Conservation (phyloP, 2,329 filamentous ascomycete species). For the Tolypocladium tundrense region DNA sequence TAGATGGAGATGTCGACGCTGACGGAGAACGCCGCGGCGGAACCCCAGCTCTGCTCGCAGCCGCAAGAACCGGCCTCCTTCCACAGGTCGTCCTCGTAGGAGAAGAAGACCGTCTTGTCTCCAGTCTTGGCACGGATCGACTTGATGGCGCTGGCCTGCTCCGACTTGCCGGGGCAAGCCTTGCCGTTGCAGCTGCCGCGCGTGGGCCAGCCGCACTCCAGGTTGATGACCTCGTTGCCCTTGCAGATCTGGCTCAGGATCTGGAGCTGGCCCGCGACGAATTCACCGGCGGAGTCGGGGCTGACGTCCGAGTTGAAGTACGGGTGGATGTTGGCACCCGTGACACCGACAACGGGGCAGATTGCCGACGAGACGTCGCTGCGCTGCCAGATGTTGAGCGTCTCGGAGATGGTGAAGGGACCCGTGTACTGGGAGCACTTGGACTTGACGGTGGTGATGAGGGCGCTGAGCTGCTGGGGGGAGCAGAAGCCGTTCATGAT, state of each 20-base stretch:
- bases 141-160: conserved; percentile 65
- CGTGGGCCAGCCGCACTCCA: conserved; percentile 87
- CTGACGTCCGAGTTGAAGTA: conserved; percentile 74
- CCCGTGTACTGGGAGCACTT: conserved; percentile 66
- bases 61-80: conserved; percentile 59
- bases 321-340: conserved; percentile 81
- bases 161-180: conserved; percentile 53
- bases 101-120: conserved; percentile 69
- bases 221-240: conserved; percentile 63
- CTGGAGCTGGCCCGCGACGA: conserved; percentile 64
- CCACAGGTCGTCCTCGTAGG: conserved; percentile 70
- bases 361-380: conserved; percentile 45
- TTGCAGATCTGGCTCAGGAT: conserved; percentile 61
- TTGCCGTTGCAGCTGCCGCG: conserved; percentile 58
- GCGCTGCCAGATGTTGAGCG: conserved; percentile 67
- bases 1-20: conserved; percentile 1
- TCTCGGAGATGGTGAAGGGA: conserved; percentile 75
- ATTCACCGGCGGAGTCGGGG: conserved; percentile 59
- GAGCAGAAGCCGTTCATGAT: conserved; percentile 64
- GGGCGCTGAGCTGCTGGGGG: conserved; percentile 52
- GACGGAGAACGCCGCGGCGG: conserved; percentile 7
- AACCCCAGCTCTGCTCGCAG: conserved; percentile 78
- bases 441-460: conserved; percentile 58
- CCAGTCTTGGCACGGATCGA: conserved; percentile 59
- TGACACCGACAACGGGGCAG: conserved; percentile 66